Base-by-base conservation (phyloP, 1,139 yeast genomes). In the Sugiyamaella xylanicola region DNA sequence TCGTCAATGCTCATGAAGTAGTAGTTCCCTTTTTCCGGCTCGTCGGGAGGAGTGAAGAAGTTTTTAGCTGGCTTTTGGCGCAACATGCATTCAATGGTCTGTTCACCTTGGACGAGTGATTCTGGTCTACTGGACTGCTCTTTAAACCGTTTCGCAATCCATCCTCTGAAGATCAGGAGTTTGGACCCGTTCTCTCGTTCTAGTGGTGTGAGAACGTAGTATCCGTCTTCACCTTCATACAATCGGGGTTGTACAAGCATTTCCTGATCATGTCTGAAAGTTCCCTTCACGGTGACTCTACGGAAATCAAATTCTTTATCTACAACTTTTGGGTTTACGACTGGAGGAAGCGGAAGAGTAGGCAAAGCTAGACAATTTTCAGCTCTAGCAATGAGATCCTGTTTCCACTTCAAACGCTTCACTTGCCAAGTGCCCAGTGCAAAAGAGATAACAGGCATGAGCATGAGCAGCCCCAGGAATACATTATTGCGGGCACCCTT, bases 391-490 rank as follows among this genome's bases (percentile, higher is more conserved):
- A 95, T 87, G 60, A 93, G 76, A 55, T 84, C 82, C n/a, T 84
- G 85, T 70, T 95, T 95, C 99, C 99, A 93, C 58, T 82, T 77
- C 55, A 93, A 74, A 61, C 99, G 77, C 64, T 82, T 76, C 42
- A 89, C 85, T 73, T 93, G 99, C 99, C 99, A 93, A 56, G 95
- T 83, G 1, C 99, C 99, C 50, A 93, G 75, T 37, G 84, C 86
- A 68, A 93, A 89, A 8, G 96, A 82, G 1, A 91, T 78, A 0
- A 91, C 78, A 0, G 99, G 99, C 87, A 95, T 93, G 21, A 93
- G 82, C 44, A 89, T 65, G 55, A 72, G 60, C 29, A 73, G 63
- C 1, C 72, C 72, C 48, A 73, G 55, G 20, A 71, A 61, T 61
- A 73, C 64, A 68, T 76, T 62, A 71, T 70, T 59, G 70, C 80